Conservation (phyloP, 169 alveolate genomes). For the Plasmodium knowlesi region DNA sequence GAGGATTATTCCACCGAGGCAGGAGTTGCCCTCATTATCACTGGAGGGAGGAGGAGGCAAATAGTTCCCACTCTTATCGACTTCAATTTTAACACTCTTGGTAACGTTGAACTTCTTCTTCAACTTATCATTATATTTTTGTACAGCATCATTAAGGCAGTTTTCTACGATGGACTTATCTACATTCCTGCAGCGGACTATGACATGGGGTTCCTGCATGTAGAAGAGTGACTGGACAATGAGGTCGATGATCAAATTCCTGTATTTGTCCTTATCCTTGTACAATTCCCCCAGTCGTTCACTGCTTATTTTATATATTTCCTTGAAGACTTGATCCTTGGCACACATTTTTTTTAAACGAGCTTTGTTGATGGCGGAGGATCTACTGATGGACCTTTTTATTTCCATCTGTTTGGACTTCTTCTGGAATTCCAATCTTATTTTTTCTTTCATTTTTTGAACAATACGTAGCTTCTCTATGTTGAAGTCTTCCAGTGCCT, state of each 20-base stretch:
- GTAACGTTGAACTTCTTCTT: constrained; percentile 81
- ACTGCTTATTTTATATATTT: constrained; percentile 83
- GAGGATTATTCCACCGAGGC: constrained; percentile 85
- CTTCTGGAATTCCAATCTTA: constrained; percentile 85
- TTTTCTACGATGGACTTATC: constrained; percentile 88
- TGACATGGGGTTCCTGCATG: constrained; percentile 87
- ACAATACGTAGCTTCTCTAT: constrained; percentile 92
- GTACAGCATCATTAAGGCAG: constrained; percentile 84
- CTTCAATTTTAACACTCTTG: constrained; percentile 81
- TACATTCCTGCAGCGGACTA: constrained; percentile 89
- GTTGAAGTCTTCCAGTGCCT: constrained; percentile 93
- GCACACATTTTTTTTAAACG: constrained; percentile 90
- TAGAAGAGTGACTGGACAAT: constrained; percentile 84
- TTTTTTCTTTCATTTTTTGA: constrained; percentile 92
- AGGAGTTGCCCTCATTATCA: constrained; percentile 77
- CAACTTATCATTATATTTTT: constrained; percentile 81
- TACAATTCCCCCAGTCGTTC: constrained; percentile 83
- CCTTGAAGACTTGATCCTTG: constrained; percentile 85
- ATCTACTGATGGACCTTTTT: constrained; percentile 88
- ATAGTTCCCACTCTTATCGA: constrained; percentile 84
- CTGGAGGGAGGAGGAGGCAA: constrained; percentile 85
- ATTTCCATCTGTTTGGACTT: constrained; percentile 86
- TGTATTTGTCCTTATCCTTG: constrained; percentile 82
- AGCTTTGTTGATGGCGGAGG: constrained; percentile 91
- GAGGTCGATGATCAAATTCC: constrained; percentile 80